Base-by-base conservation (phyloP, 768 basidiomycete genomes). In the Fibroporia radiculosa region DNA sequence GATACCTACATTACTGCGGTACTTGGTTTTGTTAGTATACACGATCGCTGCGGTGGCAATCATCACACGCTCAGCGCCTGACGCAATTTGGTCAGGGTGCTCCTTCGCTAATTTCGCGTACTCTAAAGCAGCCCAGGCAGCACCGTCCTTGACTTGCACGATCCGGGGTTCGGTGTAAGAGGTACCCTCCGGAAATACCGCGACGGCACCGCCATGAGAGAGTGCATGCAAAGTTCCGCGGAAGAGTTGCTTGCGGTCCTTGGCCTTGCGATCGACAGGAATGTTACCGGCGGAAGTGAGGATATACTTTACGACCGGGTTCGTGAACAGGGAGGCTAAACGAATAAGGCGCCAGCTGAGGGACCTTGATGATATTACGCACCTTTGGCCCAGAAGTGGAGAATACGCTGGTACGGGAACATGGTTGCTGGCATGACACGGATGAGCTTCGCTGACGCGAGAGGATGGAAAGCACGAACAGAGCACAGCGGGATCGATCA, bases 341-440 rank as follows among this genome's bases (percentile, higher is more conserved):
- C 52, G 20, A 22, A 13, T 19, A 16, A 16, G 27, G 49, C 16
- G 36, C 34, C 32, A 48, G 40, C 49, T 49, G 26, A 47, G 47
- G 32, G 42, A 46, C 42, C 28, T 32, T 51, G 31, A 24, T 44
- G 50, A 43, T 40, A 38, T 16, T 48, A 53, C 50, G 20, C 64
- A 78, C 91, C 86, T 76, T 98, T 98, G 59, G 88, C 89, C 95
- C 95, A 88, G 57, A 87, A 90, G 62, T 96, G 88, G 42, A 98
- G 66, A 39, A 83, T 82, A 49, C 91, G 76, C 47, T 69, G 66
- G 64, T 88, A 76, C 19, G 93, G 93, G 62, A 96, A 89, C 26
- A 78, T 80, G 44, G 78, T 80, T 45, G 91, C 88, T 56, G 45
- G 41, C 44, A 47, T 14, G 46, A 27, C 47, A 48, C 29, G 22